Conservation (phyloP, 208 protist species). For the Novymonas esmeraldas region DNA sequence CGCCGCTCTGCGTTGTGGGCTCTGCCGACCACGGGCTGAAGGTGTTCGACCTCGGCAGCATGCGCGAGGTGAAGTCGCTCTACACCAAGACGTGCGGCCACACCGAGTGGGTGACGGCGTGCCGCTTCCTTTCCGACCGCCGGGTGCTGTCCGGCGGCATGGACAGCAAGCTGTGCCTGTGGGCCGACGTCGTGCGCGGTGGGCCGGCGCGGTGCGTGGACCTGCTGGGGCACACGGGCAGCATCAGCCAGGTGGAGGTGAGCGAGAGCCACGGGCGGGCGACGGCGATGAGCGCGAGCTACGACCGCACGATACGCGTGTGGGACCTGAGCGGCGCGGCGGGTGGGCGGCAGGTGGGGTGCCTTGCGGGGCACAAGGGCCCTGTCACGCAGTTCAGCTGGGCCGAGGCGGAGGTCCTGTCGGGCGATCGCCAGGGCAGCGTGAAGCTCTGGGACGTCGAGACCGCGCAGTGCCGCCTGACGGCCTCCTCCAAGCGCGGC, state of each 20-base stretch:
- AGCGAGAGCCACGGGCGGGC: constrained; percentile 31
- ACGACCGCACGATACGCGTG: constrained; percentile 82
- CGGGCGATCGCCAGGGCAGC: constrained; percentile 77
- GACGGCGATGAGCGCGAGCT: constrained; percentile 73
- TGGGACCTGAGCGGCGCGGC: constrained; percentile 60
- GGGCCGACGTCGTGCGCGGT: constrained; percentile 43
- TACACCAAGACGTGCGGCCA: constrained; percentile 83
- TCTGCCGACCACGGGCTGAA: constrained; percentile 87
- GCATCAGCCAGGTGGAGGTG: constrained; percentile 82
- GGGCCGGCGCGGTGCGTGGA: constrained; percentile 72
- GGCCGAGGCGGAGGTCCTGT: constrained; percentile 60
- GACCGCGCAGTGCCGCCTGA: constrained; percentile 50
- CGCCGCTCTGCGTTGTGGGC: constrained; percentile 66
- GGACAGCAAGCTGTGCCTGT: constrained; percentile 93
- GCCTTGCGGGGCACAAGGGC: constrained; percentile 71
- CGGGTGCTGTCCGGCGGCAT: constrained; percentile 86
- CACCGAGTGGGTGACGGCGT: constrained; percentile 90
- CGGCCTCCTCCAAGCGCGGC: constrained; percentile 62
- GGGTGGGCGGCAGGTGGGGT: constrained; percentile 46
- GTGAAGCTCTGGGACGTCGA: constrained; percentile 80
- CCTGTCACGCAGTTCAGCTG: constrained; percentile 85
- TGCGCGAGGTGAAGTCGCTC: constrained; percentile 60
- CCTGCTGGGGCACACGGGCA: constrained; percentile 79
- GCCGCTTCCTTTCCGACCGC: constrained; percentile 66
- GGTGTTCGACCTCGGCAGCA: constrained; percentile 73